Conservation (phyloP, 2,329 filamentous ascomycete genomes). For the Alternaria burnsii region DNA sequence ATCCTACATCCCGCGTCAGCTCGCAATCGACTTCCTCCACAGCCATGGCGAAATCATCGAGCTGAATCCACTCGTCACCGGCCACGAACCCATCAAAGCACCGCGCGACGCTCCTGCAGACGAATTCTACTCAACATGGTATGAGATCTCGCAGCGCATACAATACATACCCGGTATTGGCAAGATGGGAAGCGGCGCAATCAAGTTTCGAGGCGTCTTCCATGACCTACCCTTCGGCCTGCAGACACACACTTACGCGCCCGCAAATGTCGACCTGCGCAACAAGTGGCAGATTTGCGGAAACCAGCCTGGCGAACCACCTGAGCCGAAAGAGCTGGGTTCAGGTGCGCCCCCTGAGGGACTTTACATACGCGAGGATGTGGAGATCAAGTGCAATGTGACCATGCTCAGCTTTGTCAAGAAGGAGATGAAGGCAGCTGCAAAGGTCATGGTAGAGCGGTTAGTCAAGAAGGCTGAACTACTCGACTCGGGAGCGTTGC, state of each 20-base stretch:
- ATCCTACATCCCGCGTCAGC: conserved; percentile 73
- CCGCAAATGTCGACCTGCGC: conserved; percentile 71
- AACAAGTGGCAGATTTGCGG: conserved; percentile 74
- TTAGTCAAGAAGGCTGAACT: conserved; percentile 77
- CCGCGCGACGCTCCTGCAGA: conserved; percentile 73
- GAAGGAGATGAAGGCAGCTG: conserved; percentile 70
- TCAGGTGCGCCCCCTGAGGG: conserved; percentile 71
- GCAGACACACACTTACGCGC: conserved; percentile 76
- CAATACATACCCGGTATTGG: conserved; percentile 73
- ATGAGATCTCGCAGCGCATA: conserved; percentile 74
- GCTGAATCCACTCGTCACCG: conserved; percentile 73
- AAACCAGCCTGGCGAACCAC: conserved; percentile 73
- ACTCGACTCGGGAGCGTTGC: conserved; percentile 70
- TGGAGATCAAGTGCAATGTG: conserved; percentile 75
- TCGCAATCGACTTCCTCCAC: conserved; percentile 76
- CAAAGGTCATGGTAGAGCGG: conserved; percentile 72
- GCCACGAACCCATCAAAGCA: conserved; percentile 69
- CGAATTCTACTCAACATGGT: conserved; percentile 78
- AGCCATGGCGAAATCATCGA: conserved; percentile 75
- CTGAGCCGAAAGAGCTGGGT: conserved; percentile 69
- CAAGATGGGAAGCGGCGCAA: conserved; percentile 69
- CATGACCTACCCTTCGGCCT: conserved; percentile 76
- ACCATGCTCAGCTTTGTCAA: conserved; percentile 72
- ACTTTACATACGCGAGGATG: conserved; percentile 73
- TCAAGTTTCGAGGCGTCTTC: conserved; percentile 75